These are phyloP conservation scores for Stereocaulon alpinum DNA, from an alignment of 495 filamentous ascomycete genomes.

Conservation along the genomic window DNA sequence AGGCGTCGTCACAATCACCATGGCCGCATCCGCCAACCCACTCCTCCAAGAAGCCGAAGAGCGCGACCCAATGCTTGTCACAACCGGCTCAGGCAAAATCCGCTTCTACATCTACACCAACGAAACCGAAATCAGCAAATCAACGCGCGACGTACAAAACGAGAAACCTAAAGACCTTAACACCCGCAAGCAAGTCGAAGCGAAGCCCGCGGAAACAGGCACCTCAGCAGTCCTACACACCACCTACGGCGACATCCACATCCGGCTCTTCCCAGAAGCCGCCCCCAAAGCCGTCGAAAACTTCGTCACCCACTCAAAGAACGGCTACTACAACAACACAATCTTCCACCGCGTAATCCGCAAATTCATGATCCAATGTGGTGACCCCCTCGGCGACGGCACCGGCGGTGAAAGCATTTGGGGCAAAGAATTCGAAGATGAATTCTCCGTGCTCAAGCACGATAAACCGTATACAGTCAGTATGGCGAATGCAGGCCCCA, in stretches of 20 bases:
- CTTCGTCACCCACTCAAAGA: conserved; percentile 81
- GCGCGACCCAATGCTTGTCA: conserved; percentile 79
- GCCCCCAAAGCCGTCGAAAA: conserved; percentile 98
- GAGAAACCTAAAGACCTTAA: conserved; percentile 65
- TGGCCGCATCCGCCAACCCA: conserved; percentile 91
- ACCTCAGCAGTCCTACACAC: conserved; percentile 83
- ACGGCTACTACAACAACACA: conserved; percentile 91
- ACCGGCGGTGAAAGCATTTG: conserved; percentile 96
- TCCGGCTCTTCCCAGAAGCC: conserved; percentile 85
- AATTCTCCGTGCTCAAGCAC: conserved; percentile 83
- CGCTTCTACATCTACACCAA: conserved; percentile 99
- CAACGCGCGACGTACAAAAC: conserved; percentile 84
- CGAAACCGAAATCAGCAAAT: conserved; percentile 71
- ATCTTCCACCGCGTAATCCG: conserved; percentile 96
- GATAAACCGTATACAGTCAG: conserved; percentile 93
- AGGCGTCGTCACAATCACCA: conserved; percentile 84
- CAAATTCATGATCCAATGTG: conserved; percentile 97
- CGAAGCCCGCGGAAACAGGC: conserved; percentile 57
- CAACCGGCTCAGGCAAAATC: conserved; percentile 75
- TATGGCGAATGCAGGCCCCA: conserved; percentile 95
- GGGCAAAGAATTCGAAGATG: conserved; percentile 91
- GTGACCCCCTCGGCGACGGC: conserved; percentile 89
- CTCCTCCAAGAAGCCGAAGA: conserved; percentile 86
- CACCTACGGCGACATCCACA: conserved; percentile 85
- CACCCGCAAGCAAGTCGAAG: conserved; percentile 38